phyloP scores from a whole-genome alignment of 176 grass and related monocot genomes.

The Elymus sibiricus region DNA sequence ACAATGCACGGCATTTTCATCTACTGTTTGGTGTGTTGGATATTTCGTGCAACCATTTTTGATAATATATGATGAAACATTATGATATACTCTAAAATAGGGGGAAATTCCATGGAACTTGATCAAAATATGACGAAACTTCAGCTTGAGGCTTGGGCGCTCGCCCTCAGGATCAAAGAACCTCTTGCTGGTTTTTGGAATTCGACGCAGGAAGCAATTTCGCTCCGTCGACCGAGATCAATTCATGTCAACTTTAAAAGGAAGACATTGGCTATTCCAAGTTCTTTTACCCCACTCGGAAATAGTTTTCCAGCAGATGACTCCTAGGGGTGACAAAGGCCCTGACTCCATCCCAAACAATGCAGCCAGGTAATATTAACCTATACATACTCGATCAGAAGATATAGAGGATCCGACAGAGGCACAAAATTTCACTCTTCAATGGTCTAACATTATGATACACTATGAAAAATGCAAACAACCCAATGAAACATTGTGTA shows the following conservation, averaged over 20 bases:
- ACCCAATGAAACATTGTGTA: no score
- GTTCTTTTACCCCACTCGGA: not conserved
- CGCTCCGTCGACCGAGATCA: no score
- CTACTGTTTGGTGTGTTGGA: no score
- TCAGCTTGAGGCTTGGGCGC: not conserved
- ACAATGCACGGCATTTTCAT: no score
- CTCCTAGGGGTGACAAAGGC: not conserved
- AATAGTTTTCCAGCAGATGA: not conserved
- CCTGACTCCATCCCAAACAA: not conserved
- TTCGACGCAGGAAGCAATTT: not conserved
- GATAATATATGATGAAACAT: not conserved
- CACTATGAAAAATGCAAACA: not conserved
- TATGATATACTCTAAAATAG: not conserved
- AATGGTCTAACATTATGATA: not conserved
- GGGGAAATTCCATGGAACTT: not conserved
- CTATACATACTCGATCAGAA: not conserved
- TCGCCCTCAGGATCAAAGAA: not conserved
- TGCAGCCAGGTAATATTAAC: not conserved
- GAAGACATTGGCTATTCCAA: not conserved
- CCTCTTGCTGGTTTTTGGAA: not conserved
- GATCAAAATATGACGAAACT: not conserved
- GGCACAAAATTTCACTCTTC: not conserved
- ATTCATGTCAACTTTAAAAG: not conserved
- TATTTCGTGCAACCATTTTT: not conserved
- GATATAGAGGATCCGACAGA: not conserved